Evolutionary conservation across 2,329 filamentous ascomycete genomes (phyloP), one percentile per base, ranked within the genome.

Genomic region (Xylariaceae sp.): DNA sequence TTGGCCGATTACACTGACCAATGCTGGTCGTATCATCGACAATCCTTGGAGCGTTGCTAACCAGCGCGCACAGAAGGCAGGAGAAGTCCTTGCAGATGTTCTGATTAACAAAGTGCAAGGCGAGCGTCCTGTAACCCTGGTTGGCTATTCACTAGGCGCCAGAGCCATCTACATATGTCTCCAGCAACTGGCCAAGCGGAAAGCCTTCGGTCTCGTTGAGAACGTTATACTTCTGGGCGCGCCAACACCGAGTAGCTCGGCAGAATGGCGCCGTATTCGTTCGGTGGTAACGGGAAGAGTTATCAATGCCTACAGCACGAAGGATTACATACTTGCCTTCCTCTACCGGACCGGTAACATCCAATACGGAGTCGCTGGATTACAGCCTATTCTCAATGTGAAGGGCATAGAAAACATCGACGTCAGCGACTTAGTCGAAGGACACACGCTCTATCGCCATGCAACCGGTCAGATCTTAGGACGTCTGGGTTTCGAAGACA

Each of bases 311-410:
- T 97, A 88, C 72, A 94, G 89, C 2, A 85, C 88, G 48, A 89
- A 90, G 49, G 93, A 97, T 72, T 92, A 91, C 66, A 86, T 97
- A 23, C 86, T 97, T 2, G 92, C 85, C 0, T 95, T 96, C 71
- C 78, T 97, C 39, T 96, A 95, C 73, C 86, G 93, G 47, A 92
- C 88, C 1, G 91, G 88, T 59, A 92, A 88, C 68, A 82, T 94
- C 37, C 89, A 96, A 66, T 87, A 88, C 59, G 92, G 93, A 1
- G 82, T 97, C 18, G 91, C 92, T 0, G 93, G 93, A 0, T 76
- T 97, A 13, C 88, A 96, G 70, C 81, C 83, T 6, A 83, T 94
- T 44, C 79, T 83, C 45, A 84, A 84, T 15, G 84, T 91, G 1
- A 77, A 80, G 55, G 82, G 82, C 45, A 77, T 87, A 57, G 88